phyloP scores from a whole-genome alignment of 176 grass and related monocot genomes.

The Metroxylon sagu region DNA sequence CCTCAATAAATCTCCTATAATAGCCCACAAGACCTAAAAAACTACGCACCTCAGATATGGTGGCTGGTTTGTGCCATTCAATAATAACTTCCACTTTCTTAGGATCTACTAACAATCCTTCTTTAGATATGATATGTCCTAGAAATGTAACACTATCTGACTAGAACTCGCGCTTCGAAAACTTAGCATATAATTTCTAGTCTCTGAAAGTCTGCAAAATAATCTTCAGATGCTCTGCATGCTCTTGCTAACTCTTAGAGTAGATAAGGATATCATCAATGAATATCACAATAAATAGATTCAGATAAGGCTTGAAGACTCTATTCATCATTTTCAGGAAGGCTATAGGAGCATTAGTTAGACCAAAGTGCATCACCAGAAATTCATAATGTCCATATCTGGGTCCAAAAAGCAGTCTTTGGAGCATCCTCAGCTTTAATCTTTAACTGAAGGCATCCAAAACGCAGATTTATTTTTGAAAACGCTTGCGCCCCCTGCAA shows the following conservation, averaged over 20 bases:
- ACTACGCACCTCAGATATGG: neutral
- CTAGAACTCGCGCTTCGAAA: neutral
- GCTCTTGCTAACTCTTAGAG: neutral
- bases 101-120: neutral
- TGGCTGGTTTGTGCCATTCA: neutral
- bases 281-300: neutral
- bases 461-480: slow-evolving; percentile 2
- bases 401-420: neutral
- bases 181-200: neutral
- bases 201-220: neutral
- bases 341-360: neutral
- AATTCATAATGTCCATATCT: neutral
- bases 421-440: neutral
- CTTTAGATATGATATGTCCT: neutral
- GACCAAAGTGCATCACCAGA: neutral
- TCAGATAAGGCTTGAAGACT: neutral
- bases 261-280: slow-evolving; percentile 16
- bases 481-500: neutral
- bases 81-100: neutral
- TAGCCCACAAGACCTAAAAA: neutral
- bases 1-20: neutral
- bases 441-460: neutral
- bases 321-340: slow-evolving; percentile 6
- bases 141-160: neutral
- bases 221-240: neutral